Evolutionary conservation across 768 basidiomycete genomes (phyloP).

Genomic region (Austroboletus eburneus): DNA sequence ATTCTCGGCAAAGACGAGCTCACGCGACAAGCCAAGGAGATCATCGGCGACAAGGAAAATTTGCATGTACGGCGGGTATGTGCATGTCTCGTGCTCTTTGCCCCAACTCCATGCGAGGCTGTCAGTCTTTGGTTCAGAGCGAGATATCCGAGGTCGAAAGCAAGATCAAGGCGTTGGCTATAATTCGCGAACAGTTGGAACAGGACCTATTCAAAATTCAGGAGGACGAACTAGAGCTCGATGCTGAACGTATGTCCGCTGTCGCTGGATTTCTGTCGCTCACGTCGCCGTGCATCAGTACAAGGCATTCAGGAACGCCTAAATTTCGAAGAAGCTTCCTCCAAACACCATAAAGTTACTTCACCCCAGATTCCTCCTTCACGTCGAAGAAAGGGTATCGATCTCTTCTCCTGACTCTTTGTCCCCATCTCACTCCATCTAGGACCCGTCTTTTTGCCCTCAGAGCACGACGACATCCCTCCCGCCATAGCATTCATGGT

Average conservation of each 20-base stretch:
- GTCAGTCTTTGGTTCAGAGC: conserved; percentile 74
- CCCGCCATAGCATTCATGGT: conserved; percentile 97
- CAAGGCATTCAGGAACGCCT: conserved; percentile 86
- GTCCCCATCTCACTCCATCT: conserved; percentile 6
- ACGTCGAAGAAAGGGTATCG: conserved; percentile 33
- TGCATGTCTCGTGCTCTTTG: conserved; percentile 5
- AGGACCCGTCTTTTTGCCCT: conserved; percentile 95
- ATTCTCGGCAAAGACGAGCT: conserved; percentile 82
- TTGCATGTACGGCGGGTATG: conserved; percentile 78
- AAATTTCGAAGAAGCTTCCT: conserved; percentile 56
- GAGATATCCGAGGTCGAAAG: conserved; percentile 87
- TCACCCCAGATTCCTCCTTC: conserved; percentile 23
- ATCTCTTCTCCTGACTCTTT: neutral
- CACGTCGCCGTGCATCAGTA: conserved; percentile 43
- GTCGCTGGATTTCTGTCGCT: neutral
- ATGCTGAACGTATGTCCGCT: conserved; percentile 77
- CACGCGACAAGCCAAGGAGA: conserved; percentile 78
- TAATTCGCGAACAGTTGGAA: conserved; percentile 75
- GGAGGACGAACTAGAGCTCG: conserved; percentile 95
- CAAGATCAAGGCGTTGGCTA: conserved; percentile 85
- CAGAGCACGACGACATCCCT: conserved; percentile 94
- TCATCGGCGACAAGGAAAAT: conserved; percentile 89
- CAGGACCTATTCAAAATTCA: conserved; percentile 80
- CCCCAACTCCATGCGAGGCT: conserved; percentile 4
- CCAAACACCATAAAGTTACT: conserved; percentile 22